Evolutionary conservation across 257 asterid species (phyloP).

Genomic region (Thymus quinquecostatus): DNA sequence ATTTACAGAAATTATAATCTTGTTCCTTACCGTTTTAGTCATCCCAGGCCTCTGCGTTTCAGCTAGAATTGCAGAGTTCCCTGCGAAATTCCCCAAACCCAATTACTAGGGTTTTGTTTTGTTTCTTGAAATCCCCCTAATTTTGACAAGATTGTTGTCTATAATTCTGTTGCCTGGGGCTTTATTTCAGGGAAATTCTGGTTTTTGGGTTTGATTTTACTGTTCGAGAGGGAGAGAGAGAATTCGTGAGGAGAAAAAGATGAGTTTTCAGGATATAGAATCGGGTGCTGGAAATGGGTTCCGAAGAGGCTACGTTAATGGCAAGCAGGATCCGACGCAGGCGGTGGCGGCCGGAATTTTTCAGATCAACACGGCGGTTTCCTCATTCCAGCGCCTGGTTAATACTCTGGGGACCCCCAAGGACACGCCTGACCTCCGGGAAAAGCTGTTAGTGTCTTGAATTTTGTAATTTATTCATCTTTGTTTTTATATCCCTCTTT

Average conservation of each 20-base stretch:
- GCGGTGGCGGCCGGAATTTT: constrained; percentile 92
- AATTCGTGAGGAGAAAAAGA: constrained; percentile 30
- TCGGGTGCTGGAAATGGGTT: constrained; percentile 69
- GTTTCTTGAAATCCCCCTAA: background rate
- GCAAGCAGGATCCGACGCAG: constrained; percentile 87
- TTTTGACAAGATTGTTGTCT: background rate
- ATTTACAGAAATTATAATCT: background rate
- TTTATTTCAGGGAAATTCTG: constrained; percentile 24
- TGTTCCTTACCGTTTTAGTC: background rate
- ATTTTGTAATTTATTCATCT: background rate
- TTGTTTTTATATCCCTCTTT: background rate
- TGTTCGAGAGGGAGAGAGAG: constrained; percentile 19
- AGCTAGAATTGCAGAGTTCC: constrained; percentile 28
- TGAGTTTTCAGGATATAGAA: constrained; percentile 98
- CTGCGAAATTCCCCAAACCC: constrained; percentile 26
- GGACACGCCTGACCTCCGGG: constrained; percentile 95
- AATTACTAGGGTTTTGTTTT: constrained; percentile 37
- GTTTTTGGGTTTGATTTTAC: constrained; percentile 27
- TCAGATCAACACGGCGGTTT: constrained; percentile 88
- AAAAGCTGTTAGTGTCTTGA: constrained; percentile 69
- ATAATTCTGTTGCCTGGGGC: constrained; percentile 21
- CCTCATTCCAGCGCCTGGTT: constrained; percentile 90
- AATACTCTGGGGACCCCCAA: constrained; percentile 94
- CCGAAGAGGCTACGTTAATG: constrained; percentile 59
- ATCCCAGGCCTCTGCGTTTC: constrained; percentile 20